Percentiles rank a stretch among this genome's conserved stretches.
These are phyloP conservation scores for Gynostemma pentaphyllum DNA, from an alignment of 306 rosid species.

Conservation along the genomic window DNA sequence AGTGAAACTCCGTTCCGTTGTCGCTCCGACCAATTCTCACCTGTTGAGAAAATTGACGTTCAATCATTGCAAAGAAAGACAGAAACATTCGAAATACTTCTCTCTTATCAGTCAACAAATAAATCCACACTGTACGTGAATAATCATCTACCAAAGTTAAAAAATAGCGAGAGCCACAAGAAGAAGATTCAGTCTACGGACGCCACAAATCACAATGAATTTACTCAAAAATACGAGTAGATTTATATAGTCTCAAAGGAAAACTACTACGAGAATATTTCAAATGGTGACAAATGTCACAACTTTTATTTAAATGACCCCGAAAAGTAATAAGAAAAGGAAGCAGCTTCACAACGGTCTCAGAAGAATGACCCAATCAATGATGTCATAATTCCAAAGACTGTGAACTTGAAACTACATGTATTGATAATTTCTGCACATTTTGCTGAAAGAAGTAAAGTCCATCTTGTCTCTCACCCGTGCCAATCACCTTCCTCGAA, in stretches of 20 bases:
- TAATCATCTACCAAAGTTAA: not conserved
- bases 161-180: not conserved
- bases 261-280: not conserved
- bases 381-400: not conserved
- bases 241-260: not conserved
- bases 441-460: not conserved
- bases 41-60: not conserved
- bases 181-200: not conserved
- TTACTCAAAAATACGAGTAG: not conserved
- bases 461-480: not conserved
- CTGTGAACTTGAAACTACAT: not conserved
- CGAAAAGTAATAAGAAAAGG: not conserved
- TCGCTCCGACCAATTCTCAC: not conserved
- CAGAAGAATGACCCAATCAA: conserved; percentile 5
- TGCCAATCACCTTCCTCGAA: not conserved
- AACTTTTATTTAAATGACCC: not conserved
- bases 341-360: not conserved
- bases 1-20: not conserved
- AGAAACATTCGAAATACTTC: not conserved
- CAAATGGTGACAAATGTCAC: not conserved
- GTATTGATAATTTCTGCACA: not conserved
- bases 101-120: not conserved
- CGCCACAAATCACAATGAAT: not conserved
- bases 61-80: not conserved
- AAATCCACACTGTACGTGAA: not conserved